These are phyloP conservation scores for Avena sativa DNA, from an alignment of 176 grass and related monocot species.

Conservation along the genomic window DNA sequence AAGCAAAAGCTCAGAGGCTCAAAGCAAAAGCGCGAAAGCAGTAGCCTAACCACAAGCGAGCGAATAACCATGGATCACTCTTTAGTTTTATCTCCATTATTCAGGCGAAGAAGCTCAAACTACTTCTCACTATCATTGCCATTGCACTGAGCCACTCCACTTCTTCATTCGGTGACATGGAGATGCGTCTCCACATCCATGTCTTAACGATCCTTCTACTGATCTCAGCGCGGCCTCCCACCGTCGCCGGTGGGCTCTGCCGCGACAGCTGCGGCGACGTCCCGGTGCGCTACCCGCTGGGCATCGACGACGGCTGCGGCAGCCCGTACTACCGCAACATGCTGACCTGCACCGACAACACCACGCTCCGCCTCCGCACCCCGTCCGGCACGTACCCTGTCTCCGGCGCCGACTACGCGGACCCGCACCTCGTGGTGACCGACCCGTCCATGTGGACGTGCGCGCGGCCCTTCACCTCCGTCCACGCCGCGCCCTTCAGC, in stretches of 20 bases:
- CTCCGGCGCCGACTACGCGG: constrained; percentile 66
- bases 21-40: constrained; percentile 40
- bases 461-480: constrained; percentile 44
- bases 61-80: neutral
- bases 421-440: constrained; percentile 80
- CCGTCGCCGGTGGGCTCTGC: constrained; percentile 50
- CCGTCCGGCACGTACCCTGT: constrained; percentile 85
- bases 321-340: constrained; percentile 94
- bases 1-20: constrained; percentile 47
- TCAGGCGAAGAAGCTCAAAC: constrained; percentile 11
- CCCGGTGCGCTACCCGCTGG: constrained; percentile 74
- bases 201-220: constrained; percentile 14
- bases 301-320: constrained; percentile 90
- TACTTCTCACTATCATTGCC: neutral
- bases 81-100: neutral
- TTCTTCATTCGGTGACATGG: constrained; percentile 24
- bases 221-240: neutral
- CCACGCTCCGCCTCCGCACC: constrained; percentile 73
- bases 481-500: constrained; percentile 65
- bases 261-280: constrained; percentile 72
- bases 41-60: neutral
- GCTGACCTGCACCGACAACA: constrained; percentile 69
- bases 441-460: constrained; percentile 97
- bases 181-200: constrained; percentile 36
- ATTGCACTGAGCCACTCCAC: neutral